Conservation (phyloP, 2,329 filamentous ascomycete species). For the Mollisia scopiformis region DNA sequence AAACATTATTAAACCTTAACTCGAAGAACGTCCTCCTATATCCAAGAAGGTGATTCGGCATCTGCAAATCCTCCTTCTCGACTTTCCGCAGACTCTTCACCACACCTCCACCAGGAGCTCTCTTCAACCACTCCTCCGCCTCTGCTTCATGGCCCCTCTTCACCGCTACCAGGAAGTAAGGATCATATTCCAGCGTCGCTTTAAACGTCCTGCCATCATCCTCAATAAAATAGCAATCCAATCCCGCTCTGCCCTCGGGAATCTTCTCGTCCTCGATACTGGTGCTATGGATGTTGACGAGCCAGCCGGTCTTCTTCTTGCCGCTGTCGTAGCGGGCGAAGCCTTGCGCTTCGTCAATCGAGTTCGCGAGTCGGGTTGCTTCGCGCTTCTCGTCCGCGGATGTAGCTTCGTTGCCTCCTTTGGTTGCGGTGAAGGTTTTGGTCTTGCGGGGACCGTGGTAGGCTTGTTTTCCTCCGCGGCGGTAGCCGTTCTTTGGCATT, state of each 20-base stretch:
- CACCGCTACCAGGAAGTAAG: conserved; percentile 91
- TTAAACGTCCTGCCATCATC: conserved; percentile 88
- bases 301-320: conserved; percentile 82
- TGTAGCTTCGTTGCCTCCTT: conserved; percentile 78
- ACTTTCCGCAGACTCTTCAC: conserved; percentile 77
- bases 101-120: conserved; percentile 76
- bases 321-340: conserved; percentile 91
- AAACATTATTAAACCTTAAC: conserved; percentile 84
- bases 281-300: conserved; percentile 93
- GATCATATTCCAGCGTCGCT: conserved; percentile 93
- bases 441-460: conserved; percentile 71
- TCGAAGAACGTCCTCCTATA: conserved; percentile 88
- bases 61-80: conserved; percentile 90
- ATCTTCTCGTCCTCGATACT: conserved; percentile 82
- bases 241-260: conserved; percentile 81
- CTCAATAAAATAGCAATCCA: conserved; percentile 97
- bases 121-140: conserved; percentile 92
- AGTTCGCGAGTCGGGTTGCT: conserved; percentile 78
- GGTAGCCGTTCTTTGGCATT: conserved; percentile 67
- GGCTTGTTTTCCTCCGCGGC: conserved; percentile 65
- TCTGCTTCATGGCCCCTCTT: conserved; percentile 87
- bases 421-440: conserved; percentile 80
- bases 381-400: conserved; percentile 94
- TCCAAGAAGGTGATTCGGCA: conserved; percentile 95
- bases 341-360: conserved; percentile 93